A percentile compares a stretch with the other conserved stretches of the same genome.
Conservation (phyloP, 2,329 filamentous ascomycete genomes). For the Podosphaera xanthii region DNA sequence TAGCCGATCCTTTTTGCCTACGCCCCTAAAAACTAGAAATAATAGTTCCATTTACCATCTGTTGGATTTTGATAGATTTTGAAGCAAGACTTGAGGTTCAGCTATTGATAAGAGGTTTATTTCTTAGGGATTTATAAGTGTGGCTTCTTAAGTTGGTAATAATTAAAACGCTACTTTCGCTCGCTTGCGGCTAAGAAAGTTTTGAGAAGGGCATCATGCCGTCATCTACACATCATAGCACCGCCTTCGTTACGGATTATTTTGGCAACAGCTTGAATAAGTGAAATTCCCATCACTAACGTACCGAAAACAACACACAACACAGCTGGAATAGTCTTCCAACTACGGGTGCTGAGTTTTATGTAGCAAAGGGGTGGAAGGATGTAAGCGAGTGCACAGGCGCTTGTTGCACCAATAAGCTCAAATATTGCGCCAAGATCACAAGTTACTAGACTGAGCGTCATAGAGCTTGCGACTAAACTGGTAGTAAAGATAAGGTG, state of each 20-base stretch:
- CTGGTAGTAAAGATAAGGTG: slow-evolving; percentile 72
- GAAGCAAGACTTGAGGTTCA: no score
- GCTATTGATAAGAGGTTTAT: no score
- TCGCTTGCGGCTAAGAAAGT: no score
- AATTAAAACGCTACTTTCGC: no score
- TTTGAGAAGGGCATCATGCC: background rate
- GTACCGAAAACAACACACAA: slow-evolving; percentile 58
- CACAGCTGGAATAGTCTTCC: slow-evolving; percentile 49
- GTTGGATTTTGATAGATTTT: no score
- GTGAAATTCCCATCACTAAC: slow-evolving; percentile 56
- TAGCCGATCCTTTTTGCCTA: no score
- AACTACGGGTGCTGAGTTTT: slow-evolving; percentile 60
- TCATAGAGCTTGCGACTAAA: slow-evolving; percentile 59
- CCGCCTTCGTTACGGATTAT: slow-evolving; percentile 22
- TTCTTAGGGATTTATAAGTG: no score
- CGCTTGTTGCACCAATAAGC: slow-evolving; percentile 83
- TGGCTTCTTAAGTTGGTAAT: no score
- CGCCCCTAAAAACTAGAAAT: no score
- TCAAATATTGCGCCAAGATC: slow-evolving; percentile 90
- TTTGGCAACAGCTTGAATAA: slow-evolving; percentile 50
- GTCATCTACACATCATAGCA: background rate
- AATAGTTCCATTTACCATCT: no score
- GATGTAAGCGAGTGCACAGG: slow-evolving; percentile 85
- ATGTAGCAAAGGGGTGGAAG: slow-evolving; percentile 88
- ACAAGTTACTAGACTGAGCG: slow-evolving; percentile 63